Evolutionary conservation across 108 stramenopile genomes (phyloP).

Genomic region (Cyclotella choctawhatcheeana): DNA sequence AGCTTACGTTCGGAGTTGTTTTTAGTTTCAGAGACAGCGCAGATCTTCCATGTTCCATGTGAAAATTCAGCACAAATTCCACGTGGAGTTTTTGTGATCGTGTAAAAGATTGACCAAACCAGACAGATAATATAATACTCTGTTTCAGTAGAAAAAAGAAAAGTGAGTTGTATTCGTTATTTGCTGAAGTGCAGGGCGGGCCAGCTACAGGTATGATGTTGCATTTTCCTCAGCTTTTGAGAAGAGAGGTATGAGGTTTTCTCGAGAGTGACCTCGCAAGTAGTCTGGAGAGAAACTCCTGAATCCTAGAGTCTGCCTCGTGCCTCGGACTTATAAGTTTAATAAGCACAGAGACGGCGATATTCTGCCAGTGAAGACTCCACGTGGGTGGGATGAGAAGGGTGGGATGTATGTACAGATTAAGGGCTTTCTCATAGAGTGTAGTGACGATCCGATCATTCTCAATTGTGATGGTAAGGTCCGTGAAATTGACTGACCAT

Average conservation of each 20-base stretch:
- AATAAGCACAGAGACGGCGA: constrained; percentile 10
- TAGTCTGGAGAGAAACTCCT: constrained; percentile 19
- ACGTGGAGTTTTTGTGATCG: too few species aligned
- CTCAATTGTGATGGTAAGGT: constrained; percentile 23
- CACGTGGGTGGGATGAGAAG: background rate
- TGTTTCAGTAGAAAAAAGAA: too few species aligned
- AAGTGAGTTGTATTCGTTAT: too few species aligned
- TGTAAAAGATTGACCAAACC: too few species aligned
- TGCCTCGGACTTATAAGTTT: too few species aligned
- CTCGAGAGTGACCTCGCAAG: constrained; percentile 16
- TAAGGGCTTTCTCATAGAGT: constrained; percentile 20
- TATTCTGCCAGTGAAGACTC: constrained; percentile 3
- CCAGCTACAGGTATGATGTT: background rate
- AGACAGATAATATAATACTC: too few species aligned
- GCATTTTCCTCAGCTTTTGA: constrained; percentile 11
- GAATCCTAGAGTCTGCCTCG: constrained; percentile 7
- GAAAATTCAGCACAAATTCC: too few species aligned
- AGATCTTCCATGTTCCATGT: too few species aligned
- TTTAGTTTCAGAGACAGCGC: too few species aligned
- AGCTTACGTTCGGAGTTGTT: too few species aligned
- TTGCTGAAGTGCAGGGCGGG: too few species aligned
- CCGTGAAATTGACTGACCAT: constrained; percentile 24
- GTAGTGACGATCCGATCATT: background rate
- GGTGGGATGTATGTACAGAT: constrained; percentile 25
- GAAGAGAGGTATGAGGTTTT: constrained; percentile 18